Evolutionary conservation across 1,284 basidiomycete genomes (phyloP).

Genomic region (Caloboletus inedulis): DNA sequence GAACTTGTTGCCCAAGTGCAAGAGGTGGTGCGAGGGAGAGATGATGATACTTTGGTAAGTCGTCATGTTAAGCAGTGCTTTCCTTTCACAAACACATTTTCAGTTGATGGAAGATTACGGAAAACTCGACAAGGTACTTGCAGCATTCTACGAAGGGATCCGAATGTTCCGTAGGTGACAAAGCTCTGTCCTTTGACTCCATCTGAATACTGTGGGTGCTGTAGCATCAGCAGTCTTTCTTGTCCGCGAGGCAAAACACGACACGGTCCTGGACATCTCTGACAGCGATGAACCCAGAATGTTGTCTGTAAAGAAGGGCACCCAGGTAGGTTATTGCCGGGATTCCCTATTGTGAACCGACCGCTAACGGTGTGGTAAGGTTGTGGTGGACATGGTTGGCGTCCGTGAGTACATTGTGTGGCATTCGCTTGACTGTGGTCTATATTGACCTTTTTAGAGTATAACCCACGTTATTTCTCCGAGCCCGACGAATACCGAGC

Average conservation of each 20-base stretch:
- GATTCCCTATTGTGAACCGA: neutral
- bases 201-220: conserved; percentile 1
- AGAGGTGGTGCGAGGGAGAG: conserved; percentile 38
- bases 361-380: conserved; percentile 15
- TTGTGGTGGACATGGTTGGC: conserved; percentile 50
- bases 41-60: conserved; percentile 41
- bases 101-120: conserved; percentile 44
- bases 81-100: neutral
- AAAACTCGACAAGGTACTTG: conserved; percentile 45
- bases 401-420: conserved; percentile 41
- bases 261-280: conserved; percentile 21
- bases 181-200: neutral
- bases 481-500: conserved; percentile 39
- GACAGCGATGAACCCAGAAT: conserved; percentile 14
- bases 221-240: conserved; percentile 22
- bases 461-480: conserved; percentile 39
- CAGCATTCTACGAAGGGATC: conserved; percentile 44
- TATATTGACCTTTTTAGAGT: conserved; percentile 20
- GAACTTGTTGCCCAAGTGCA: conserved; percentile 45
- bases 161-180: conserved; percentile 44
- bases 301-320: conserved; percentile 31
- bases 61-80: neutral
- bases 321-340: conserved; percentile 16
- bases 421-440: neutral
- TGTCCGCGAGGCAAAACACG: conserved; percentile 22